phyloP scores from a whole-genome alignment of 2,329 filamentous ascomycete genomes.

The Chrysosphaeria jannelii region DNA sequence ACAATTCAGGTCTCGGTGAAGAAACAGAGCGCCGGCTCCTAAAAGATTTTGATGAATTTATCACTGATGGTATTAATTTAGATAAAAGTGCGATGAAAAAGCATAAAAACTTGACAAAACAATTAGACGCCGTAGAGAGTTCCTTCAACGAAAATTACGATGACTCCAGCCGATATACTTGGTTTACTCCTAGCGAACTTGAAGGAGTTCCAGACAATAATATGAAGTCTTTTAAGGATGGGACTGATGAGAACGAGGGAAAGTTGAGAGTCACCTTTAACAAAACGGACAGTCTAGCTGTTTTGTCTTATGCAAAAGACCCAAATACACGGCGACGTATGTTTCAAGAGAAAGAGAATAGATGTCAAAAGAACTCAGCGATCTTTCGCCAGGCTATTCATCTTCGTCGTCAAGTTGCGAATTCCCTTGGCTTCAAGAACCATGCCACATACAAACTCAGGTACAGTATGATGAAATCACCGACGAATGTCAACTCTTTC shows the following conservation, averaged over 20 bases:
- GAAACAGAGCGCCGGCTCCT: too few relatives aligned
- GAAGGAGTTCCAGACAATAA: conserved; percentile 48
- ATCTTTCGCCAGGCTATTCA: conserved; percentile 47
- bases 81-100: too few relatives aligned
- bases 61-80: too few relatives aligned
- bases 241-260: conserved; percentile 35
- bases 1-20: too few relatives aligned
- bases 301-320: conserved; percentile 46
- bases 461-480: conserved; percentile 61
- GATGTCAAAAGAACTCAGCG: conserved; percentile 41
- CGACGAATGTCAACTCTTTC: conserved; percentile 42
- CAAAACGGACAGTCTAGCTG: conserved; percentile 53
- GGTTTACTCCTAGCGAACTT: conserved; percentile 45
- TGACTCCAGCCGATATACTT: too few relatives aligned
- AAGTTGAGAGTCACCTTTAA: conserved; percentile 51
- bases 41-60: too few relatives aligned
- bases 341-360: conserved; percentile 53
- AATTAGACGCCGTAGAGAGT: too few relatives aligned
- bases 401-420: conserved; percentile 48
- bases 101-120: too few relatives aligned
- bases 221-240: conserved; percentile 34
- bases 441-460: conserved; percentile 51
- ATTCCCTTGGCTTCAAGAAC: conserved; percentile 45
- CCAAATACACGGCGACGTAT: conserved; percentile 36
- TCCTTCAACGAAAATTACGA: too few relatives aligned